Conservation (phyloP, 2,329 filamentous ascomycete genomes). For the Xylariaceae sp. region DNA sequence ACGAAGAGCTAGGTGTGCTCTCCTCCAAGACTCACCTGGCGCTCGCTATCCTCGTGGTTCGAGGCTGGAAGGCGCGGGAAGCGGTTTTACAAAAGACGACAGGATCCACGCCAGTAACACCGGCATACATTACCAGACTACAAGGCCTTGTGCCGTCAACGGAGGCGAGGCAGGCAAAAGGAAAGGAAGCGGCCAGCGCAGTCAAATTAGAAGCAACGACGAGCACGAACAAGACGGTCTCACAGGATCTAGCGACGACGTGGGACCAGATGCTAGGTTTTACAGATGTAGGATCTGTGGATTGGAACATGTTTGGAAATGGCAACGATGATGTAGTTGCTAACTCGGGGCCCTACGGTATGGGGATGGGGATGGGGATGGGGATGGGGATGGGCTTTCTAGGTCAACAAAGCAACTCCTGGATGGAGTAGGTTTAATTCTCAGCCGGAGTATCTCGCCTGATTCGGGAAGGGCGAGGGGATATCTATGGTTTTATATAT, state of each 20-base stretch:
- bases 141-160: slow-evolving; percentile 38
- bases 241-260: slow-evolving; percentile 19
- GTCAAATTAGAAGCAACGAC: slow-evolving; percentile 3
- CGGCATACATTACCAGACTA: slow-evolving; percentile 42
- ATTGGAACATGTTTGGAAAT: slow-evolving; percentile 31
- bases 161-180: slow-evolving; percentile 31
- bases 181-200: slow-evolving; percentile 17
- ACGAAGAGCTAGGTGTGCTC: slow-evolving; percentile 47
- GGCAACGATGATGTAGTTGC: slow-evolving; percentile 11
- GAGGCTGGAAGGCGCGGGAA: slow-evolving; percentile 50
- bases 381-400: slow-evolving; percentile 16
- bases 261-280: slow-evolving; percentile 34
- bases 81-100: slow-evolving; percentile 33
- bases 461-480: not conserved
- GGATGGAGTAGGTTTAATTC: slow-evolving; percentile 12
- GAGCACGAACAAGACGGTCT: slow-evolving; percentile 1
- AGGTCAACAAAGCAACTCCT: slow-evolving; percentile 11
- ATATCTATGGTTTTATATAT: not conserved
- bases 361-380: too few species aligned
- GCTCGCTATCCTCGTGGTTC: slow-evolving; percentile 44
- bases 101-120: slow-evolving; percentile 38
- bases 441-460: not conserved
- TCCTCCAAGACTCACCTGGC: slow-evolving; percentile 39
- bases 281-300: slow-evolving; percentile 24
- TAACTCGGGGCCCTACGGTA: slow-evolving; percentile 9